Evolutionary conservation across 768 basidiomycete genomes (phyloP), one percentile per base, ranked within the genome.

Genomic region (Cyclocybe cylindracea): DNA sequence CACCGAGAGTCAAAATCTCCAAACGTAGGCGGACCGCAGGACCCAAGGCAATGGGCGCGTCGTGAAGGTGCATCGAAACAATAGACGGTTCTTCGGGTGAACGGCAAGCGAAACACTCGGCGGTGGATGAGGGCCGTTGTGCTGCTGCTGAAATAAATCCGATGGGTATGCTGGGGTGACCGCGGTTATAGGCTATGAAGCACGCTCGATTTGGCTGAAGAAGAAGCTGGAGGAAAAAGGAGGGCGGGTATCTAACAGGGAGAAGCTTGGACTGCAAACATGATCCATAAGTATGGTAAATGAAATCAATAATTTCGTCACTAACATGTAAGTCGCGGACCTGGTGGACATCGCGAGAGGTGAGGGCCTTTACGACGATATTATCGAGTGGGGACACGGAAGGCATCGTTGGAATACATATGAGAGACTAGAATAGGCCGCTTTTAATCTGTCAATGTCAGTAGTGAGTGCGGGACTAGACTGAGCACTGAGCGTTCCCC

Each of bases 1-100:
- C 78, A 33, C 80, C 79, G 2, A 82, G 75, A 1, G 79, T 79
- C 32, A 80, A 76, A 53, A 82, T 75, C 59, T 80, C 75, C 16
- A 82, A 61, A 53, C 67, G 70, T 41, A 71, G 65, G 32, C 59
- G 62, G 32, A 24, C 2, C 24, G 5, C 24, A 24, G 24, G 24
- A 24, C 32, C 51, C 47, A 50, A 58, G 44, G 60, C 57, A 43
- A 55, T 43, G 45, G 57, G 49, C 44, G 42, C 52, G 50, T 55
- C 62, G 59, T 39, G 53, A 54, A 36, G 52, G 41, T 48, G 44
- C 13, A 57, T 43, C 4, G 56, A 51, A 44, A 43, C 40, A 53
- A 47, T 41, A 32, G 41, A 45, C 10, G 34, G 38, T 44, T 41
- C 48, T 13, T 51, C 47, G 45, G 53, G 42, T 10, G 61, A 46